Evolutionary conservation across 495 filamentous ascomycete genomes (phyloP).

Genomic region (Penicillium longicatenatum): DNA sequence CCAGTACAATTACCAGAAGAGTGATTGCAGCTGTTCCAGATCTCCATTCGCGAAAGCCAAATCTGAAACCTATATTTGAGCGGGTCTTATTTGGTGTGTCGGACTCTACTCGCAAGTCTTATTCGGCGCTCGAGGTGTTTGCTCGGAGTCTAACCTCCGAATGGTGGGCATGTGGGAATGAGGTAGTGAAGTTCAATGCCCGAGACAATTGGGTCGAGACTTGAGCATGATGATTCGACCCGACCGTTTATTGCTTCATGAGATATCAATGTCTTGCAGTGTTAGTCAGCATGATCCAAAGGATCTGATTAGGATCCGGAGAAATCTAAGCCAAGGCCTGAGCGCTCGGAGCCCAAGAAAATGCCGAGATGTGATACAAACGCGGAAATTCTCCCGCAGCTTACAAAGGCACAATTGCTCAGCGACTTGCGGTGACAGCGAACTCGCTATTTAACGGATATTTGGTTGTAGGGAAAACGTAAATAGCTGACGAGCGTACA

Average conservation of each 20-base stretch:
- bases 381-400: neutral
- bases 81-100: slow-evolving; percentile 38
- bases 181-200: slow-evolving; percentile 79
- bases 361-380: neutral
- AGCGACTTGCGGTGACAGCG: neutral
- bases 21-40: slow-evolving; percentile 83
- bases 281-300: neutral
- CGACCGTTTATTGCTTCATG: neutral
- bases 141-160: slow-evolving; percentile 81
- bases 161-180: slow-evolving; percentile 90
- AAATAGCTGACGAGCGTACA: too few species aligned
- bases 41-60: slow-evolving; percentile 89
- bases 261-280: neutral
- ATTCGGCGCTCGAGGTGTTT: slow-evolving; percentile 81
- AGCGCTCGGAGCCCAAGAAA: neutral
- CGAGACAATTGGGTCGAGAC: slow-evolving; percentile 70
- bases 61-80: slow-evolving; percentile 60
- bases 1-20: slow-evolving; percentile 40
- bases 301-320: neutral
- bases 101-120: slow-evolving; percentile 29
- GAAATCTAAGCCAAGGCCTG: neutral
- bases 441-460: neutral
- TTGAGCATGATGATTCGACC: neutral
- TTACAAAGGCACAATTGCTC: neutral
- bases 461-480: too few species aligned